Percentiles rank a stretch among this genome's conserved stretches.
Conservation (phyloP, 202 grass and related monocot species). For the Carex sylvatica region DNA sequence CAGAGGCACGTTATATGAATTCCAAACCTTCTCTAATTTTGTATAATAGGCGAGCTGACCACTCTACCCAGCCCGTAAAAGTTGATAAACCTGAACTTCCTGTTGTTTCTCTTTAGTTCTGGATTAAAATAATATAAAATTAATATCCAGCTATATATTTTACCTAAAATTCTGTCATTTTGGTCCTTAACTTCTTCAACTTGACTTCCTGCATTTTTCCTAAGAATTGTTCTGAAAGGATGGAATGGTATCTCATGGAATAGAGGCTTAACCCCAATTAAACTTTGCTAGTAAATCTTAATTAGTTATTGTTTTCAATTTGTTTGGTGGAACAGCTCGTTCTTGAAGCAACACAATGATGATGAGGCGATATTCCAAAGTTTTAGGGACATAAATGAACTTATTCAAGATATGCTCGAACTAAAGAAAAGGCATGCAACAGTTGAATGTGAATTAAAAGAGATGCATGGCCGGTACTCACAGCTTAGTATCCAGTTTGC, state of each 20-base stretch:
- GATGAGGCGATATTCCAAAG: slow-evolving; percentile 73
- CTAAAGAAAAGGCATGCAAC: slow-evolving; percentile 62
- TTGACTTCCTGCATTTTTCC: neutral
- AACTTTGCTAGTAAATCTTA: neutral
- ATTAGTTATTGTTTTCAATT: neutral
- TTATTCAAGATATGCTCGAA: slow-evolving; percentile 86
- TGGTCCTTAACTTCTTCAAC: neutral
- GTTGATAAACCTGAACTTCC: neutral
- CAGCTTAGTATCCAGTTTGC: slow-evolving; percentile 95
- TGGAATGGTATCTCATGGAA: neutral
- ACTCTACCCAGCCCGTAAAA: neutral
- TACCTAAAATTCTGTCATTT: neutral
- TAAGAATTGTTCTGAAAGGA: neutral
- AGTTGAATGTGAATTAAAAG: slow-evolving; percentile 68
- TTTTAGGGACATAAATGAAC: slow-evolving; percentile 95
- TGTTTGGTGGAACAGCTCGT: slow-evolving; percentile 54
- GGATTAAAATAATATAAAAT: neutral
- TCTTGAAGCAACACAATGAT: slow-evolving; percentile 87
- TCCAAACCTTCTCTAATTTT: neutral
- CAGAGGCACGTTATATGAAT: slow-evolving; percentile 58
- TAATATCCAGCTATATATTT: neutral
- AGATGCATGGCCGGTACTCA: slow-evolving; percentile 84
- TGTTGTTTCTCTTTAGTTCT: neutral
- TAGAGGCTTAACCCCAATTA: slow-evolving; percentile 4
- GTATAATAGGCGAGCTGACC: neutral